Evolutionary conservation across 2,329 filamentous ascomycete genomes (phyloP).

Genomic region (Beauveria pseudobassiana): DNA sequence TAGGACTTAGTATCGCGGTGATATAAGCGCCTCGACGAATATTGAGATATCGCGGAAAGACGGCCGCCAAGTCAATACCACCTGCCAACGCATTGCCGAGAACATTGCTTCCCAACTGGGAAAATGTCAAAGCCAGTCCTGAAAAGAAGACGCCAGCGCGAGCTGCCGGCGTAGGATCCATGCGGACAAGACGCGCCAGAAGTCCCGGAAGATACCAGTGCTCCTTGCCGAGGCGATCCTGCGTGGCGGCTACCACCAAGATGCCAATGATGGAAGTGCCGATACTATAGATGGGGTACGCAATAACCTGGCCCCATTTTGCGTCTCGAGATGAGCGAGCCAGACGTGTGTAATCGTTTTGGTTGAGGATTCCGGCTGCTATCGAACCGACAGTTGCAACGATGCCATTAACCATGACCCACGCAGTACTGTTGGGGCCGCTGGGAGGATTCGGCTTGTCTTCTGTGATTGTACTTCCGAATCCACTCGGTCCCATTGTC

Average conservation of each 20-base stretch:
- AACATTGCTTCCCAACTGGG: constrained; percentile 31
- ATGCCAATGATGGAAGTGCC: constrained; percentile 31
- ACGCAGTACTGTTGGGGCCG: constrained; percentile 24
- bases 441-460: constrained; percentile 18
- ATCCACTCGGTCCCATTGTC: constrained; percentile 33
- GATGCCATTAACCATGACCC: constrained; percentile 30
- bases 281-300: constrained; percentile 29
- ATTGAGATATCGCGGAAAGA: constrained; percentile 30
- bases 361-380: constrained; percentile 31
- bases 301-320: constrained; percentile 27
- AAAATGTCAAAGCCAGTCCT: constrained; percentile 27
- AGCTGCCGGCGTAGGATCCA: constrained; percentile 24
- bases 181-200: constrained; percentile 24
- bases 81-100: constrained; percentile 30
- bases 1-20: constrained; percentile 26
- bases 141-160: constrained; percentile 32
- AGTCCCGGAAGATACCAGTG: constrained; percentile 32
- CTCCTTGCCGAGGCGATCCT: constrained; percentile 27
- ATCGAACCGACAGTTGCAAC: constrained; percentile 31
- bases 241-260: constrained; percentile 32
- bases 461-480: constrained; percentile 26
- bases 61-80: constrained; percentile 31
- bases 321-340: constrained; percentile 25
- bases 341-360: constrained; percentile 32
- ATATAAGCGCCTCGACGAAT: constrained; percentile 31